Evolutionary conservation across 2,329 filamentous ascomycete species (phyloP), one percentile per base, ranked within the genome.

Genomic region (Chaetomiaceae sp.): DNA sequence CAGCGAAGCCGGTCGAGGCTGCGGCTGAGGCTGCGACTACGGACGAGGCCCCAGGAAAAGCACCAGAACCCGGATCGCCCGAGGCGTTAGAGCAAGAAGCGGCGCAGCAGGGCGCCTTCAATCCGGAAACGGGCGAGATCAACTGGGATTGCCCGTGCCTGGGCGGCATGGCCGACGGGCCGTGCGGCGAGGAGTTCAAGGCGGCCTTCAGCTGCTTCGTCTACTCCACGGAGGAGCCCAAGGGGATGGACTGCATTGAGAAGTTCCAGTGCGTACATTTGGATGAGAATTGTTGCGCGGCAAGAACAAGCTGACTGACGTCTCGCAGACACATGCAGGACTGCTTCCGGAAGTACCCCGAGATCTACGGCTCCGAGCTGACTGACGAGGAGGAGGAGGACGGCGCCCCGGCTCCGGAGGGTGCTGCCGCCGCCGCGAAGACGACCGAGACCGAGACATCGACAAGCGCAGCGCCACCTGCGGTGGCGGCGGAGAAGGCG

Each of bases 111-210:
- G 93, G 88, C 46, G 93, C 93, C 1, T 98, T 97, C 73, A 95
- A 98, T 68, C 89, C 90, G 3, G 93, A 97, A 72, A 98, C 93
- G 9, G 93, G 93, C 58, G 93, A 98, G 76, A 98, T 98, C 70
- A 98, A 98, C 75, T 98, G 93, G 93, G 93, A 97, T 65, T 98
- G 93, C 68, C 93, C 93, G 14, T 98, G 93, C 66, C 73, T 98
- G 27, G 93, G 93, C 39, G 93, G 93, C 43, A 98, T 98, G 93
- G 93, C 93, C 7, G 72, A 95, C 62, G 93, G 93, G 0, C 93
- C 93, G 44, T 98, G 93, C 64, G 93, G 93, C 38, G 88, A 94
- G 64, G 83, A 97, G 62, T 98, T 98, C 78, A 89, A 84, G 73
- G 83, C 83, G 19, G 93, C 93, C 0, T 98, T 98, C 61, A 95